These are phyloP conservation scores for Boletus mariae DNA, from an alignment of 1,284 basidiomycete genomes.

Conservation along the genomic window DNA sequence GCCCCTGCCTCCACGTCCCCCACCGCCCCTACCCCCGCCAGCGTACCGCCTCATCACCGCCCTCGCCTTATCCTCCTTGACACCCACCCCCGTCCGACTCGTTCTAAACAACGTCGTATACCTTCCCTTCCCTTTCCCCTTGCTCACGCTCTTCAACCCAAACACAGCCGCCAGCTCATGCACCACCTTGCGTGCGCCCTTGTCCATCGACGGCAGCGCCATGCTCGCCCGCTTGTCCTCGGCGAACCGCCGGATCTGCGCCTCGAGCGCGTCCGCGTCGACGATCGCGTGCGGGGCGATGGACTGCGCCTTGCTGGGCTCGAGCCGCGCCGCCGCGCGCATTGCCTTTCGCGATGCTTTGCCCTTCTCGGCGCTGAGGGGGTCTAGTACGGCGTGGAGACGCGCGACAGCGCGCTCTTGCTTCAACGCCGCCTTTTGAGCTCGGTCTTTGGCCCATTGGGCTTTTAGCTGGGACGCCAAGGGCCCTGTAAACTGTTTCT, in stretches of 20 bases:
- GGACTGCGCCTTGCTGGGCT: constrained; percentile 37
- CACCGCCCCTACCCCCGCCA: constrained; percentile 12
- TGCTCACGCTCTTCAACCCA: constrained; percentile 71
- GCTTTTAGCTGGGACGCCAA: constrained; percentile 62
- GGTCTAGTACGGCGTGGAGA: constrained; percentile 54
- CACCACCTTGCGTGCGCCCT: constrained; percentile 62
- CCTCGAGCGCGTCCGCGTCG: constrained; percentile 57
- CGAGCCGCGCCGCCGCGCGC: constrained; percentile 49
- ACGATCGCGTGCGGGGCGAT: constrained; percentile 47
- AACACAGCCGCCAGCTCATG: constrained; percentile 80
- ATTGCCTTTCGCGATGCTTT: constrained; percentile 55
- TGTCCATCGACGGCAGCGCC: constrained; percentile 74
- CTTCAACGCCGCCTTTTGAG: constrained; percentile 79
- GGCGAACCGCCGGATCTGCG: constrained; percentile 70
- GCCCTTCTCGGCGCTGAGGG: constrained; percentile 34
- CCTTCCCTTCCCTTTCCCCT: constrained; percentile 60
- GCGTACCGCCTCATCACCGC: constrained; percentile 46
- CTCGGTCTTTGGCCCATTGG: constrained; percentile 80
- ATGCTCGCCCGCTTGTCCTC: constrained; percentile 50
- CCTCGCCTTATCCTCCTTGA: constrained; percentile 59
- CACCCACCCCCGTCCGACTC: constrained; percentile 45
- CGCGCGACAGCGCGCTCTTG: constrained; percentile 57
- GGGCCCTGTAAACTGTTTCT: constrained; percentile 38
- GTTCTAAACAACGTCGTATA: constrained; percentile 73
- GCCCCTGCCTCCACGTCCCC: neutral